Evolutionary conservation across 1,284 basidiomycete genomes (phyloP), one percentile per base, ranked within the genome.

Genomic region (Cystobasidium slooffiae): DNA sequence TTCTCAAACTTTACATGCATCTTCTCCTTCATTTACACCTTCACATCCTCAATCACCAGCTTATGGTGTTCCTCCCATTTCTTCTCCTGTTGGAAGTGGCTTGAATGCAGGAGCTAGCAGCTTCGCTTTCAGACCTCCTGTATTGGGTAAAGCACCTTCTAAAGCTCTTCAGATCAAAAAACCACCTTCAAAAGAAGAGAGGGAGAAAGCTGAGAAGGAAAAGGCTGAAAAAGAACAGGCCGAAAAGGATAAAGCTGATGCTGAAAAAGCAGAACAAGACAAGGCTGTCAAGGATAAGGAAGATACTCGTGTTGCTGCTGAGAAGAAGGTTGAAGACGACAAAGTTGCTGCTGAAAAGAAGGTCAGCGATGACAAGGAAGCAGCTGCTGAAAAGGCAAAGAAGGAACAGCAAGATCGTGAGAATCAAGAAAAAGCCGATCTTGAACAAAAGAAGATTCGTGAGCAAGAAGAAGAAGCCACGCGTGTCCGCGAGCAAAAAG

Each of bases 401-500:
- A 59, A 70, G 56, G 70, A 65, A 12, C 31, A 61, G 41, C 77
- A 82, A 67, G 82, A 77, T 52, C 74, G 67, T 43, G 64, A 62
- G 22, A 75, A 74, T 18, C 75, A 67, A 39, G 72, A 69, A 24
- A 52, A 65, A 44, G 69, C 62, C 10, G 62, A 47, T 24, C 61
- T 53, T 44, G 70, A 58, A n/a, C n/a, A n/a, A 24, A 49, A 72
- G 20, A 70, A 70, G 39, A 41, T 72, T 18, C 59, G 47, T 7
- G 46, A 73, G 41, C 61, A 73, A 44, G 66, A 74, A 63, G 75
- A 44, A 52, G 65, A 75, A 52, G 75, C 75, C 39, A 70, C 84
- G 72, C 66, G 67, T 9, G 56, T 69, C 6, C 55, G 66, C 22
- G 83, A 85, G 53, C 82, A 84, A 56, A 83, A 85, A 76, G 81